These are phyloP conservation scores for Trichoderma afroharzianum DNA, from an alignment of 2,329 filamentous ascomycete species.

Conservation along the genomic window DNA sequence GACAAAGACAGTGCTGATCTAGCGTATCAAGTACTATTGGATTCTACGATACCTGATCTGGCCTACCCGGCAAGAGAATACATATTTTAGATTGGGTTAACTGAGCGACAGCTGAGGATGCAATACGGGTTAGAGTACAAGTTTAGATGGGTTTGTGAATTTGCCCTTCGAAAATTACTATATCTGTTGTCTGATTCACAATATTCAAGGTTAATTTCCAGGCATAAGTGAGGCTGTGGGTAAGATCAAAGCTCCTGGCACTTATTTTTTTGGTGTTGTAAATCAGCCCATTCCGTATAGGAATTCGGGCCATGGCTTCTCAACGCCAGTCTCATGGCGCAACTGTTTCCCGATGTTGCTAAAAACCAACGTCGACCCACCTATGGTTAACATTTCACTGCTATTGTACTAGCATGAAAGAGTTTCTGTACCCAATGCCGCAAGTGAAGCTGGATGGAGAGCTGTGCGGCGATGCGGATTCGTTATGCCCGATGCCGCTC, in stretches of 20 bases:
- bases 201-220: neutral
- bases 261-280: neutral
- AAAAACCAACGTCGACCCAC: neutral
- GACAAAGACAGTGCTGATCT: neutral
- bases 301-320: neutral
- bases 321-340: neutral
- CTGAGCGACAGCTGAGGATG: neutral
- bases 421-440: neutral
- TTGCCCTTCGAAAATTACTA: neutral
- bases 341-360: neutral
- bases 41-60: neutral
- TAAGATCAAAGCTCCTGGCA: neutral
- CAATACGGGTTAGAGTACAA: too few relatives aligned
- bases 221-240: neutral
- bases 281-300: neutral
- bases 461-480: neutral
- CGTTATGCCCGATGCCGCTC: conserved; percentile 11
- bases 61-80: neutral
- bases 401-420: neutral
- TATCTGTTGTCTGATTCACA: neutral
- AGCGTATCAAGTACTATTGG: neutral
- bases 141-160: neutral
- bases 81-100: neutral
- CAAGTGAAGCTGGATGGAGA: neutral
- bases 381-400: neutral